A percentile compares a stretch with the other conserved stretches of the same genome.
Evolutionary conservation across 2,329 filamentous ascomycete species (phyloP).

Genomic region (Colletotrichum tropicale): DNA sequence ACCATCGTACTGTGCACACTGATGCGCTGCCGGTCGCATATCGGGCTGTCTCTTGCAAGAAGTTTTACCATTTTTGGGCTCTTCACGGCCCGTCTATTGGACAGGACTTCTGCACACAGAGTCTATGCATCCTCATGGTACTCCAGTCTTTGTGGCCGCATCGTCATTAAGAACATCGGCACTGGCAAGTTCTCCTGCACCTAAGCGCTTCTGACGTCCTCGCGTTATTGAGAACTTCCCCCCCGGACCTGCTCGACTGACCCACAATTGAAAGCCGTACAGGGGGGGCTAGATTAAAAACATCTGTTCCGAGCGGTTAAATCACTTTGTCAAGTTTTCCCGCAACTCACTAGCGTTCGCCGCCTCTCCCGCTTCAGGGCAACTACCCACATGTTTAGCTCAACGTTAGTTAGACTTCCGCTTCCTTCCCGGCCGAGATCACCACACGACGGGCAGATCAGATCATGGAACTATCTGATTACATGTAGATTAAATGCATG

Average conservation of each 20-base stretch:
- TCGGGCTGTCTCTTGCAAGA: not conserved
- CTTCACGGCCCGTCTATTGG: not conserved
- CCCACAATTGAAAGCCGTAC: fast-evolving
- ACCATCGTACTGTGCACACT: not conserved
- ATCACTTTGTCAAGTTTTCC: not conserved
- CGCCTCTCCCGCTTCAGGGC: not conserved
- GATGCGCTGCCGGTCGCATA: not conserved
- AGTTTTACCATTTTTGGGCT: fast-evolving
- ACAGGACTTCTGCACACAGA: no score
- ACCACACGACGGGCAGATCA: not conserved
- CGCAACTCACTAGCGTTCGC: not conserved
- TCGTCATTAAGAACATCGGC: not conserved
- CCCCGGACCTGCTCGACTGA: not conserved
- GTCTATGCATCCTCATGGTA: not conserved
- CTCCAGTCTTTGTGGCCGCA: not conserved
- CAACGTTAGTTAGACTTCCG: not conserved
- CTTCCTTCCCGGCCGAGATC: not conserved
- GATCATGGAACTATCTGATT: not conserved
- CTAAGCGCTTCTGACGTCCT: not conserved
- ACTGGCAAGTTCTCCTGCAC: not conserved
- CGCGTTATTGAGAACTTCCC: not conserved
- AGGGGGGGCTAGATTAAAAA: not conserved
- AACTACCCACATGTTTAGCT: not conserved
- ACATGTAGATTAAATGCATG: not conserved
- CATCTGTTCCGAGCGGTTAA: not conserved